These are phyloP conservation scores for Marasmius sp. DNA, from an alignment of 1,284 basidiomycete species.

Conservation along the genomic window DNA sequence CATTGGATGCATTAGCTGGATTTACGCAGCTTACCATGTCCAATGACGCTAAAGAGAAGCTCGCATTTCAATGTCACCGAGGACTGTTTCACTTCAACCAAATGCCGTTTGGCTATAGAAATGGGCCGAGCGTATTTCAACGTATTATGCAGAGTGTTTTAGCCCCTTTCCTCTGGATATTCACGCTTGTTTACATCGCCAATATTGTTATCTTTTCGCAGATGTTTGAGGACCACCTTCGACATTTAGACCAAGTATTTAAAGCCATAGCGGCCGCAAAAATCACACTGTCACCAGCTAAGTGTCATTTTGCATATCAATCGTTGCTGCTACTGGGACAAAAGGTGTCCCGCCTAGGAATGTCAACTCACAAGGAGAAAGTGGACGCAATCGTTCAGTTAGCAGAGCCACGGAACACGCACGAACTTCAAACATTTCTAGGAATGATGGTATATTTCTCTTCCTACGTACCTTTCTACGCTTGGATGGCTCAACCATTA, in stretches of 20 bases:
- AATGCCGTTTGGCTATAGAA: too few species aligned
- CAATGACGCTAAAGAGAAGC: constrained; percentile 21
- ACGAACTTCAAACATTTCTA: too few species aligned
- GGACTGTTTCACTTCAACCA: constrained; percentile 27
- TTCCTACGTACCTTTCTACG: too few species aligned
- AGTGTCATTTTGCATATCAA: constrained; percentile 27
- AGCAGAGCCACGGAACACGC: too few species aligned
- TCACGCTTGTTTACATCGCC: constrained; percentile 12
- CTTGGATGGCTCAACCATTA: too few species aligned
- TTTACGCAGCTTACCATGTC: constrained; percentile 26
- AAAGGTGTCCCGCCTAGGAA: too few species aligned
- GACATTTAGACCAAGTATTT: background rate
- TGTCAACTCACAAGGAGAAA: too few species aligned
- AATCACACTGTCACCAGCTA: constrained; percentile 28
- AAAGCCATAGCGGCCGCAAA: constrained; percentile 18
- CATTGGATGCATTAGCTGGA: constrained; percentile 26
- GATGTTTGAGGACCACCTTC: background rate
- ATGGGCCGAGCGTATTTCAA: constrained; percentile 19
- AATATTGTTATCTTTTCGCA: constrained; percentile 9
- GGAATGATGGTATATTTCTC: too few species aligned
- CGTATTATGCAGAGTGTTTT: constrained; percentile 11
- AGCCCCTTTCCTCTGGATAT: constrained; percentile 11
- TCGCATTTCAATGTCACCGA: constrained; percentile 25
- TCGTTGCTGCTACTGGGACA: constrained; percentile 28
- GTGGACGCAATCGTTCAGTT: too few species aligned